Evolutionary conservation across 2,329 filamentous ascomycete genomes (phyloP), one percentile per base, ranked within the genome.

Genomic region (Alternaria arbusti): DNA sequence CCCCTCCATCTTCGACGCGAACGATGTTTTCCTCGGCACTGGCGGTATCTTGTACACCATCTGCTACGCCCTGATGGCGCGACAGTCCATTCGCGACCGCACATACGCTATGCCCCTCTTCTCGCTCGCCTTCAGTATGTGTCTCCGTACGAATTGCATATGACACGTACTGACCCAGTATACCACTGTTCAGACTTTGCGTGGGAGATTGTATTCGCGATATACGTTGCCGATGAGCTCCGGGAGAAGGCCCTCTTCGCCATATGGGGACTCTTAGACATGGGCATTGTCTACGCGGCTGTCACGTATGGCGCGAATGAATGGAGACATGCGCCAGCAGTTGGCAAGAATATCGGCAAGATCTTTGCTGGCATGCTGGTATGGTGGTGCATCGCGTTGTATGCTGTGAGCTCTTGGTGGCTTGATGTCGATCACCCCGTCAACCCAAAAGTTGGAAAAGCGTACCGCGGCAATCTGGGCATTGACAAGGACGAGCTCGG

Each of bases 71-170:
- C 79, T 87, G 66, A 84, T 86, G 78, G 77, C 80, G 12, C 80
- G 76, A 2, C 82, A 84, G 57, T 82, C 83, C 2, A 71, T 84
- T n/a, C 74, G 73, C 54, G 84, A 84, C 17, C 78, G 79, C 40
- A 83, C 83, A 5, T 86, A 85, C 66, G 80, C 84, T 36, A 84
- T 86, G 74, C 85, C 85, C 0, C 70, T 86, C 11, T 70, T 85
- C 52, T 80, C 83, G 0, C 81, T 87, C 10, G 81, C 81, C 13
- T 69, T 84, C 70, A 87, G 36, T 40, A 40, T 8, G 36, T 40
- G 8, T 11, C 1, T 17, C n/a, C 8, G 9, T 40, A 11, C 15
- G 5, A 1, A 10, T 1, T 40, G 36, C n/a, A 40, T 17, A 3
- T 17, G 36, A 11, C 0, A 17, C 15, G 3, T 40, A 40, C 36